Evolutionary conservation across 352 stramenopile genomes (phyloP).

Genomic region (Pythium diclinum): DNA sequence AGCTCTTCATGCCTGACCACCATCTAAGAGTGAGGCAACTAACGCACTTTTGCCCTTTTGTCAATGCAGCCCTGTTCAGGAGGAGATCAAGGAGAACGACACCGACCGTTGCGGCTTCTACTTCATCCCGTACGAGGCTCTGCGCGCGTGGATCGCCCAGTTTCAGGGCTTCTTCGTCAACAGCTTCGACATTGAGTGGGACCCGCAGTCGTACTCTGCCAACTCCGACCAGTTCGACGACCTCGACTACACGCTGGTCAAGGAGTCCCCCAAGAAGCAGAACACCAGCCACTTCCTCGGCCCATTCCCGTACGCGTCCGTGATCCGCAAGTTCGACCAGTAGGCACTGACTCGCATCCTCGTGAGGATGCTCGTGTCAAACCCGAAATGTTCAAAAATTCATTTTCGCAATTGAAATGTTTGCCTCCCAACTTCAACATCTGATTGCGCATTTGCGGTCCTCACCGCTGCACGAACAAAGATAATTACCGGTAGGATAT

Average conservation of each 20-base stretch:
- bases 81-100: conserved; percentile 69
- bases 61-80: conserved; percentile 34
- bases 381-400: not conserved
- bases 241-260: conserved; percentile 65
- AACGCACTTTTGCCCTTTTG: conserved; percentile 5
- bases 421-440: conserved; percentile 18
- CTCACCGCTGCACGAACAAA: conserved; percentile 1
- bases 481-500: not conserved
- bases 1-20: not conserved
- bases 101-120: conserved; percentile 78
- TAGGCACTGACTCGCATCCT: conserved; percentile 6
- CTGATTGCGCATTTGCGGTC: conserved; percentile 11
- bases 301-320: conserved; percentile 65
- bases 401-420: not conserved
- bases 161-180: conserved; percentile 84
- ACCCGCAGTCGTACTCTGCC: conserved; percentile 58
- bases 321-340: conserved; percentile 47
- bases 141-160: conserved; percentile 73
- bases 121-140: conserved; percentile 77
- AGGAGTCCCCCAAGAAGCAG: conserved; percentile 63
- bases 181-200: conserved; percentile 75
- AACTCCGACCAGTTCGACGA: conserved; percentile 49
- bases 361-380: not conserved
- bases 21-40: not conserved
- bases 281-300: conserved; percentile 73